These are phyloP conservation scores for Pseudogymnoascus sp. DNA, from an alignment of 2,329 filamentous ascomycete species.

Conservation along the genomic window DNA sequence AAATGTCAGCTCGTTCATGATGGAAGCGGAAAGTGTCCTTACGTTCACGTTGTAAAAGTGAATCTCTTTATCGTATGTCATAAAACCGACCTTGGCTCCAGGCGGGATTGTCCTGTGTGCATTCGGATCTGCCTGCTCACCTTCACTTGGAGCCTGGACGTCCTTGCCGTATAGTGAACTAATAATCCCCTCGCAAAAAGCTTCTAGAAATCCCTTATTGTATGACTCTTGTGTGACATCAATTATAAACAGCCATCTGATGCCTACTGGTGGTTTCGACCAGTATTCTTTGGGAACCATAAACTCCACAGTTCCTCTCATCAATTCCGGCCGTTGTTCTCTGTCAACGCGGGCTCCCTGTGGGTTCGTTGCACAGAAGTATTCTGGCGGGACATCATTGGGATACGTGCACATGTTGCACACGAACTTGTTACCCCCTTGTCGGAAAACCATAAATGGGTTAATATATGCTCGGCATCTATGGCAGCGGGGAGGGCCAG, in stretches of 20 bases:
- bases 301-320: constrained; percentile 89
- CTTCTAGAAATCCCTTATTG: constrained; percentile 83
- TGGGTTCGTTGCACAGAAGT: constrained; percentile 85
- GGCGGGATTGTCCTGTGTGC: constrained; percentile 55
- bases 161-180: constrained; percentile 72
- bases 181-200: constrained; percentile 82
- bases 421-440: constrained; percentile 90
- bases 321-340: constrained; percentile 80
- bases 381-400: constrained; percentile 86
- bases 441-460: constrained; percentile 95
- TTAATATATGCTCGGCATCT: constrained; percentile 96
- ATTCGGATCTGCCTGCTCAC: constrained; percentile 40
- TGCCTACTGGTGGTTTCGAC: constrained; percentile 83
- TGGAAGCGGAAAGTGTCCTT: constrained; percentile 32
- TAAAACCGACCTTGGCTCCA: constrained; percentile 83
- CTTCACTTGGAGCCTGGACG: constrained; percentile 38
- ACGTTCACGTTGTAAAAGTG: constrained; percentile 96
- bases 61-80: constrained; percentile 93
- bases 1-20: neutral
- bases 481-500: constrained; percentile 81
- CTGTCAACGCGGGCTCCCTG: constrained; percentile 82
- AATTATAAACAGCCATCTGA: constrained; percentile 85
- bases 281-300: constrained; percentile 98
- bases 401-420: constrained; percentile 98
- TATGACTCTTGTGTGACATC: constrained; percentile 89